phyloP scores from a whole-genome alignment of 768 basidiomycete species.

The Phanerochaete sordida region DNA sequence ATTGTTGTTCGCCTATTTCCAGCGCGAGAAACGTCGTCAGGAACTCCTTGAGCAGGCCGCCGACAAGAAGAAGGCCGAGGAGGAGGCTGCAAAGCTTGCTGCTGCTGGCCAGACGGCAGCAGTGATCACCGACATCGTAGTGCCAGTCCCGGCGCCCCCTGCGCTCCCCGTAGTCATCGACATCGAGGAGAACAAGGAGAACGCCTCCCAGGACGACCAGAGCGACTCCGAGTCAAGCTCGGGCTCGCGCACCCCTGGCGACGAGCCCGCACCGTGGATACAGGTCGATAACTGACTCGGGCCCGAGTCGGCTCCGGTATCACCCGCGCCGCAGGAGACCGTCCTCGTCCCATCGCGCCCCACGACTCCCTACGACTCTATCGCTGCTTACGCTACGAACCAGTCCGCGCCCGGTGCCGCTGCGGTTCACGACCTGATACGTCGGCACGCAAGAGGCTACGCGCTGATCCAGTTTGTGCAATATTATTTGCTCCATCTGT shows the following conservation, averaged over 20 bases:
- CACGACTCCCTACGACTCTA: neutral
- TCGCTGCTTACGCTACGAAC: neutral
- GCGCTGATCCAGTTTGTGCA: slow-evolving; percentile 19
- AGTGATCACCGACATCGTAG: neutral
- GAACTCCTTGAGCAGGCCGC: slow-evolving; percentile 17
- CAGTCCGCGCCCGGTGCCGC: slow-evolving; percentile 1
- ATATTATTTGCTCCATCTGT: slow-evolving; percentile 26
- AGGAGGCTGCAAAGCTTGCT: slow-evolving; percentile 38
- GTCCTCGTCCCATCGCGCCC: neutral
- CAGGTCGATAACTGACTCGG: slow-evolving; percentile 7
- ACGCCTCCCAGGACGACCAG: slow-evolving; percentile 1
- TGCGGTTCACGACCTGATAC: slow-evolving; percentile 8
- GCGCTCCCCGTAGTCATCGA: too few species aligned
- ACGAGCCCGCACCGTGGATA: slow-evolving; percentile 1
- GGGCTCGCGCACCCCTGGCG: slow-evolving; percentile 1
- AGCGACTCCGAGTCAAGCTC: neutral
- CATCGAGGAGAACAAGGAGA: slow-evolving; percentile 3
- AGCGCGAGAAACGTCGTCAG: slow-evolving; percentile 19
- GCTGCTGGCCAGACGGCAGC: slow-evolving; percentile 32
- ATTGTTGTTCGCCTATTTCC: slow-evolving; percentile 9
- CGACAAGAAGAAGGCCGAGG: slow-evolving; percentile 22
- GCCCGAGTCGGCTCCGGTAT: neutral
- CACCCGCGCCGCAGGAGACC: neutral
- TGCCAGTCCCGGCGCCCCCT: too few species aligned
- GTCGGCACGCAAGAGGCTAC: slow-evolving; percentile 21